These are phyloP conservation scores for Euclidium syriacum DNA, from an alignment of 345 rosid species.

Conservation along the genomic window DNA sequence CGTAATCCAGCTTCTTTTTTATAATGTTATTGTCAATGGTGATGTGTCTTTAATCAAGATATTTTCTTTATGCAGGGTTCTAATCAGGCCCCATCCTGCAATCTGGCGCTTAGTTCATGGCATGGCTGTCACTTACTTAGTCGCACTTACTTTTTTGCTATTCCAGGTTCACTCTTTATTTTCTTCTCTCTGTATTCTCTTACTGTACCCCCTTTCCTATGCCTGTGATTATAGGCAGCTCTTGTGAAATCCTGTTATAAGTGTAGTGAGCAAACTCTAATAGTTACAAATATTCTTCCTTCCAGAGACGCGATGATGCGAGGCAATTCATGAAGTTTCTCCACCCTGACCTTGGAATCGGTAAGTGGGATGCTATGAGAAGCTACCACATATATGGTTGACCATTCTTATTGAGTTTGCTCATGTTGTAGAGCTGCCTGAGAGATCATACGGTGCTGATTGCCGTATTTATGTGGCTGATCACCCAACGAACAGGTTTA, in stretches of 20 bases:
- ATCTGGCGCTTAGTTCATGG: conserved; percentile 99
- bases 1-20: conserved; percentile 43
- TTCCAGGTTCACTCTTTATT: conserved; percentile 87
- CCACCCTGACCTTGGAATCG: conserved; percentile 93
- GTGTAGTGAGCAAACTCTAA: conserved; percentile 28
- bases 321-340: conserved; percentile 98
- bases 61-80: conserved; percentile 50
- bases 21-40: background rate
- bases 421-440: conserved; percentile 80
- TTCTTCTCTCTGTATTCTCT: conserved; percentile 12
- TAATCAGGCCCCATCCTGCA: conserved; percentile 98
- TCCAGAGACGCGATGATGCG: conserved; percentile 93
- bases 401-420: conserved; percentile 6
- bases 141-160: conserved; percentile 89
- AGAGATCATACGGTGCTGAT: conserved; percentile 95
- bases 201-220: background rate
- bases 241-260: background rate
- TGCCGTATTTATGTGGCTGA: conserved; percentile 87
- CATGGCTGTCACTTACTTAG: conserved; percentile 90
- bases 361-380: conserved; percentile 36
- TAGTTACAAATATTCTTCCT: conserved; percentile 3
- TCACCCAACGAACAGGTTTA: conserved; percentile 91
- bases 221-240: conserved; percentile 7
- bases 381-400: background rate
- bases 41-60: conserved; percentile 13